phyloP scores from a whole-genome alignment of 768 basidiomycete species.

The Russula abietina region DNA sequence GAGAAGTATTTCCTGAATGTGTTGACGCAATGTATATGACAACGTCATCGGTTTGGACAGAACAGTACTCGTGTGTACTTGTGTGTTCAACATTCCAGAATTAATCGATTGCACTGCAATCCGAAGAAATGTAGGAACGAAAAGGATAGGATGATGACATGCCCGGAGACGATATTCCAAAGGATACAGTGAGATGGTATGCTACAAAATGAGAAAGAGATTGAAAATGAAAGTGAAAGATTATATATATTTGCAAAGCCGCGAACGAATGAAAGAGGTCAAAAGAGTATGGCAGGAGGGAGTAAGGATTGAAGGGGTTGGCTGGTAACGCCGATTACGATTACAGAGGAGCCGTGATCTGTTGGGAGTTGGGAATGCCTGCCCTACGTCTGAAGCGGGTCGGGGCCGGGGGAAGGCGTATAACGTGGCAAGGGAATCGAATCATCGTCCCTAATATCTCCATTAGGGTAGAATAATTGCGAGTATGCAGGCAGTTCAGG shows the following conservation, averaged over 20 bases:
- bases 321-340: too few relatives aligned
- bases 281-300: not conserved
- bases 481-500: constrained; percentile 64
- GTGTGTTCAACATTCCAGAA: not conserved
- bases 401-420: constrained; percentile 33
- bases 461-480: constrained; percentile 68
- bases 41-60: not conserved
- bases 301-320: not conserved
- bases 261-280: too few relatives aligned
- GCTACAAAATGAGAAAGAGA: constrained; percentile 2
- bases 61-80: not conserved
- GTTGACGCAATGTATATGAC: not conserved
- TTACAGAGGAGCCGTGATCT: not conserved
- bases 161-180: not conserved
- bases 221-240: not conserved
- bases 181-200: constrained; percentile 15
- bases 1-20: not conserved
- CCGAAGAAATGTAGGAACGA: not conserved
- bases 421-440: constrained; percentile 60
- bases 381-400: not conserved
- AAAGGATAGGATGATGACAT: not conserved
- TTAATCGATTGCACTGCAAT: not conserved
- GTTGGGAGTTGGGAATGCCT: not conserved
- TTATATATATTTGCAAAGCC: not conserved
- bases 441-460: constrained; percentile 65